These are phyloP conservation scores for Xylaria digitata DNA, from an alignment of 2,329 filamentous ascomycete genomes.

Conservation along the genomic window DNA sequence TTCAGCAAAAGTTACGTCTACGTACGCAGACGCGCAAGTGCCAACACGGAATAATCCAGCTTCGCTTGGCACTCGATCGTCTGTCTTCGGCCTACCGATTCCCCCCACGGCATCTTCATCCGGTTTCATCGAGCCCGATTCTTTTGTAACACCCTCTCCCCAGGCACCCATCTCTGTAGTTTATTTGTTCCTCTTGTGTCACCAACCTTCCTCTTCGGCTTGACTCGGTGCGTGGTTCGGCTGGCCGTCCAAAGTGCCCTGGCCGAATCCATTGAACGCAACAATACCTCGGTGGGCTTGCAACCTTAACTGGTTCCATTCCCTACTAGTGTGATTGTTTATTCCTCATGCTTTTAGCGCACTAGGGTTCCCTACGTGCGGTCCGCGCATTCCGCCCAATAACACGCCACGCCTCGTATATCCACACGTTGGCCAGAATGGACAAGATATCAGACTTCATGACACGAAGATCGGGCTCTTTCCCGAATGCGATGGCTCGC, in stretches of 20 bases:
- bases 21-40: constrained; percentile 34
- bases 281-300: constrained; percentile 11
- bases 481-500: constrained; percentile 35
- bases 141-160: constrained; percentile 11
- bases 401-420: constrained; percentile 13
- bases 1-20: constrained; percentile 18
- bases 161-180: constrained; percentile 6
- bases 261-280: constrained; percentile 6
- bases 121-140: constrained; percentile 13
- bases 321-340: neutral
- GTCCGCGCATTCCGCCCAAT: constrained; percentile 6
- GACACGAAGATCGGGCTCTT: constrained; percentile 41
- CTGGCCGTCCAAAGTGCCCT: neutral
- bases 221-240: constrained; percentile 25
- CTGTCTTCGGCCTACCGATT: constrained; percentile 9
- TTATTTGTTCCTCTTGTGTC: constrained; percentile 16
- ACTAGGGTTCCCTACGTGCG: constrained; percentile 10
- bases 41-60: constrained; percentile 17
- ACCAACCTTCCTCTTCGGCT: constrained; percentile 19
- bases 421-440: constrained; percentile 38
- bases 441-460: constrained; percentile 44
- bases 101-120: constrained; percentile 6
- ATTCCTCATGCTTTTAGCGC: constrained; percentile 12
- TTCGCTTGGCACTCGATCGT: constrained; percentile 18
- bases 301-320: neutral